phyloP scores from a whole-genome alignment of 345 rosid species.

The Viola odorata region DNA sequence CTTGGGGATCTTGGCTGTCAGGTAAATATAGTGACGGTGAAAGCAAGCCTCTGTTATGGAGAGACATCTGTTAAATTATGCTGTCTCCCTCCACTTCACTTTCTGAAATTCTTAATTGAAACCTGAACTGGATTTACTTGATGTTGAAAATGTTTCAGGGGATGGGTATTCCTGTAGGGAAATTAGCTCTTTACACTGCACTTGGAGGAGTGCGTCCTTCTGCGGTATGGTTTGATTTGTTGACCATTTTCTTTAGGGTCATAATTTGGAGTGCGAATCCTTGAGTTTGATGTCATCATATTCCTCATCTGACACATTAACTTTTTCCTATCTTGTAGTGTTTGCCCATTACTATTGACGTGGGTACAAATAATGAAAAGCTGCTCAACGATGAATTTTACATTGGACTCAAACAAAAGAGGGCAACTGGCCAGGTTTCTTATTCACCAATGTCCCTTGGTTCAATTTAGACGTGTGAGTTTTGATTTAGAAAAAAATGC shows the following conservation, averaged over 20 bases:
- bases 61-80: not conserved
- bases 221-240: constrained; percentile 42
- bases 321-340: constrained; percentile 36
- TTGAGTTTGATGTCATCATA: not conserved
- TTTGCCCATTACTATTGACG: constrained; percentile 83
- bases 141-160: constrained; percentile 40
- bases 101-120: too few species aligned
- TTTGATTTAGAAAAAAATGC: not conserved
- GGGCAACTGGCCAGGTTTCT: constrained; percentile 77
- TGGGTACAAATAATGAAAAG: constrained; percentile 83
- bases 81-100: not conserved
- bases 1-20: constrained; percentile 27
- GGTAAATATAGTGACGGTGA: not conserved
- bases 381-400: constrained; percentile 83
- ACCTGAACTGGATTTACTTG: not conserved
- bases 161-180: constrained; percentile 93
- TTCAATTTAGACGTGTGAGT: constrained; percentile 2
- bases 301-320: constrained; percentile 1
- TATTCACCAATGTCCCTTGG: not conserved
- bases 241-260: not conserved
- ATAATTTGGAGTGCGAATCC: not conserved
- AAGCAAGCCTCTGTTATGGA: too few species aligned
- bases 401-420: constrained; percentile 68
- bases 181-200: constrained; percentile 74
- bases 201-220: constrained; percentile 95